Evolutionary conservation across 257 asterid species (phyloP).

Genomic region (Coffea eugenioides): DNA sequence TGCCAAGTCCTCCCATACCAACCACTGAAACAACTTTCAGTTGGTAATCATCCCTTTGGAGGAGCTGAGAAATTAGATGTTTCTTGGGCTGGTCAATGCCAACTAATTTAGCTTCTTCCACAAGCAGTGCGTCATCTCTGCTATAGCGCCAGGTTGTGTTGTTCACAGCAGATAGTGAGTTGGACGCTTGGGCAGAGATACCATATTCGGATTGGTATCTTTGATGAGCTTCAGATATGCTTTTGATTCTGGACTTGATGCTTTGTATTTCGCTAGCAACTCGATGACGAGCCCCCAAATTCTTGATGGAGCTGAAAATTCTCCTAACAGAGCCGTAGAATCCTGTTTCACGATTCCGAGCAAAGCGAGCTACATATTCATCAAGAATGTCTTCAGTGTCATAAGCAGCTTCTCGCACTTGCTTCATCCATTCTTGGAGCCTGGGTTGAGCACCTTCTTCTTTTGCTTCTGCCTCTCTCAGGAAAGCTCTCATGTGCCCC

Average conservation of each 20-base stretch:
- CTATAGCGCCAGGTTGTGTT: too few relatives aligned
- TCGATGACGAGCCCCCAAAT: not conserved
- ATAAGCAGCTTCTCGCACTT: too few relatives aligned
- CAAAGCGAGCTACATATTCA: too few relatives aligned
- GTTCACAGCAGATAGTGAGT: not conserved
- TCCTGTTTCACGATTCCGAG: too few relatives aligned
- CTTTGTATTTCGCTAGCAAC: constrained; percentile 10
- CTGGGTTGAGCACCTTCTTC: too few relatives aligned
- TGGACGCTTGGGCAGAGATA: not conserved
- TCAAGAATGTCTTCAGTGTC: too few relatives aligned
- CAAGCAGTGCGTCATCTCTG: too few relatives aligned
- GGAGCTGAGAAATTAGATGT: constrained; percentile 9
- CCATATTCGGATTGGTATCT: constrained; percentile 17
- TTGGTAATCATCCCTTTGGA: not conserved
- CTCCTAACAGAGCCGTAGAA: too few relatives aligned
- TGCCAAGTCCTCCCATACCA: constrained; percentile 35
- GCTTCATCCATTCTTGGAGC: too few relatives aligned
- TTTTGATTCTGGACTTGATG: constrained; percentile 9
- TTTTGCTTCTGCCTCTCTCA: too few relatives aligned
- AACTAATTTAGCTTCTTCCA: too few relatives aligned
- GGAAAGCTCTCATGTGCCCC: constrained; percentile 31
- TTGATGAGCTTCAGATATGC: constrained; percentile 17
- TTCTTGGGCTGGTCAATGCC: constrained; percentile 13
- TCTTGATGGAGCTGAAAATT: too few relatives aligned
- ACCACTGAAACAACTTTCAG: constrained; percentile 19